These are phyloP conservation scores for Castanea mollissima DNA, from an alignment of 306 rosid genomes.

Conservation along the genomic window DNA sequence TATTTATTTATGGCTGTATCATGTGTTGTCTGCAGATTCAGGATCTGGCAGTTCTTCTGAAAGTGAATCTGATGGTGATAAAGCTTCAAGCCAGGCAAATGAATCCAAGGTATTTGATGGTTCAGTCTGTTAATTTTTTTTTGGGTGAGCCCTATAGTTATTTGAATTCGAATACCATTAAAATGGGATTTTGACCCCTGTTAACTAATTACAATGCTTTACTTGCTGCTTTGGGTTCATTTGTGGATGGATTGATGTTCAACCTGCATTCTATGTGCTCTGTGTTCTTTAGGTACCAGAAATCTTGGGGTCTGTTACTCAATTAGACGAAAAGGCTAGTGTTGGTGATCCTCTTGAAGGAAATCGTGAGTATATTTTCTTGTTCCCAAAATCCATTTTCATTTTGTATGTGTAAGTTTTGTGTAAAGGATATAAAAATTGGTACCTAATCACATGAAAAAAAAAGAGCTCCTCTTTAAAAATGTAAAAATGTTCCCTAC, in stretches of 20 bases:
- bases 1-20: not conserved
- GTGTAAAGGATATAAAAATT: not conserved
- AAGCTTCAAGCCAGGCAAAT: slow-evolving; percentile 43
- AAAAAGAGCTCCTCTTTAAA: no score
- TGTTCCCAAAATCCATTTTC: not conserved
- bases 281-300: slow-evolving; percentile 48
- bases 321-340: slow-evolving; percentile 39
- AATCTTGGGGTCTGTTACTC: slow-evolving; percentile 40
- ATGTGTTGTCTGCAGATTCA: slow-evolving; percentile 36
- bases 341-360: slow-evolving; percentile 46
- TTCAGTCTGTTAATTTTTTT: slow-evolving; percentile 1
- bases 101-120: slow-evolving; percentile 39
- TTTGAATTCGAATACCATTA: not conserved
- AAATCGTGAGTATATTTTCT: slow-evolving; percentile 60
- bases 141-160: not conserved
- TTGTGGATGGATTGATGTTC: slow-evolving; percentile 9
- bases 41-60: slow-evolving; percentile 61
- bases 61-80: slow-evolving; percentile 49
- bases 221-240: slow-evolving; percentile 20
- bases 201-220: slow-evolving; percentile 14
- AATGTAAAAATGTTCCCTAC: no score
- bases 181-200: not conserved
- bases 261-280: not conserved
- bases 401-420: not conserved
- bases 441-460: not conserved